Evolutionary conservation across 495 filamentous ascomycete genomes (phyloP), one percentile per base, ranked within the genome.

Genomic region (Umbilicaria muhlenbergii): DNA sequence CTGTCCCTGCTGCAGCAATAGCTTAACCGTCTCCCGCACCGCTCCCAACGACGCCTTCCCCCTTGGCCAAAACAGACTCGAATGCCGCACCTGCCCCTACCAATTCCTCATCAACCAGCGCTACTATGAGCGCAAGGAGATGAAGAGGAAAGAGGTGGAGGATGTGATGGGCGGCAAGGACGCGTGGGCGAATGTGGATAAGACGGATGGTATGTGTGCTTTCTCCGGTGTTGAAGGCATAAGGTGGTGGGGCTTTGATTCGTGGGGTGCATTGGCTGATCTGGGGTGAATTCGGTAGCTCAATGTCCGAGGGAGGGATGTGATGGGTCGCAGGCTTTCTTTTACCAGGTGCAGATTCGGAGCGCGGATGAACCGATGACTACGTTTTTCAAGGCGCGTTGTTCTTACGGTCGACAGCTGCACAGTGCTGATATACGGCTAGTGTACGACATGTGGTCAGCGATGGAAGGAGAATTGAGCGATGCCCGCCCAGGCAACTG

Each of bases 281-380:
- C 31, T 14, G 39, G 16, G 14, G 15, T 36, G 18, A 31, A 24
- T 32, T 16, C 48, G 16, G 45, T 62, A 69, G 77, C 81, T 34
- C 82, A 86, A 70, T 98, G 91, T 59, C 71, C 80, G 11, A 71
- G 71, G 38, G 76, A 83, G 33, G 64, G 69, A 36, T 98, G 91
- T 65, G 69, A 78, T 46, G 81, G 83, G 28, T 64, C 71, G 39
- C 73, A 83, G 64, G 91, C 92, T 32, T 92, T 84, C 46, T 95
- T 85, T 72, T 92, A 86, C 65, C 83, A 89, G 73, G 77, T 95
- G 53, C 91, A 98, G 73, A 96, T 94, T 65, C 79, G 91, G 45
- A 93, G 85, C 67, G 91, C 92, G 34, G 91, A 98, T 65, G 91
- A 98, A 70, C 91, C 91, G 41, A 94, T 94, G 86, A 98, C 91